phyloP scores from a whole-genome alignment of 768 basidiomycete species.

The Suillus lakei region DNA sequence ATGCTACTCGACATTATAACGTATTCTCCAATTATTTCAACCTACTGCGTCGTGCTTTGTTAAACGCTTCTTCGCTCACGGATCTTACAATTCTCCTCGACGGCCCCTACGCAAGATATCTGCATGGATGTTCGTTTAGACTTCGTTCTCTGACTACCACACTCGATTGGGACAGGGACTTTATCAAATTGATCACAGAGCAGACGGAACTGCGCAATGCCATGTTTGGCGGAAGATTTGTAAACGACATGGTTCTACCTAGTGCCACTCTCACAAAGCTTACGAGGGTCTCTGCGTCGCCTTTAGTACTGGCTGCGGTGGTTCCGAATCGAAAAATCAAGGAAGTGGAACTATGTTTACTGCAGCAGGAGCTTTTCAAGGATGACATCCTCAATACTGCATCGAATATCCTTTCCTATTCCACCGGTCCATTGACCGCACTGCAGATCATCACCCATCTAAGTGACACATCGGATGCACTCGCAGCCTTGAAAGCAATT shows the following conservation, averaged over 20 bases:
- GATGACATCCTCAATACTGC: conserved; percentile 27
- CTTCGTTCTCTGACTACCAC: conserved; percentile 28
- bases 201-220: conserved; percentile 23
- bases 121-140: conserved; percentile 28
- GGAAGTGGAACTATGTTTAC: conserved; percentile 31
- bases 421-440: conserved; percentile 22
- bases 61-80: conserved; percentile 25
- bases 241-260: conserved; percentile 15
- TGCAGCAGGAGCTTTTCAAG: conserved; percentile 28
- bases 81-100: conserved; percentile 29
- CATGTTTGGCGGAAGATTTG: conserved; percentile 28
- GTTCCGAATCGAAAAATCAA: conserved; percentile 28
- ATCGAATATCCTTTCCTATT: conserved; percentile 24
- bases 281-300: conserved; percentile 28
- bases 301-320: conserved; percentile 28
- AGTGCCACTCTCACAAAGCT: conserved; percentile 22
- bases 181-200: conserved; percentile 25
- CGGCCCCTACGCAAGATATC: conserved; percentile 23
- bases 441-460: conserved; percentile 28
- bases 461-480: conserved; percentile 18
- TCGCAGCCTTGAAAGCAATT: conserved; percentile 24
- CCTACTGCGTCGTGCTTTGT: conserved; percentile 25
- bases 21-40: conserved; percentile 9
- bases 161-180: conserved; percentile 26
- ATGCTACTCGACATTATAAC: conserved; percentile 8